Percentiles rank a stretch among this genome's conserved stretches.
Evolutionary conservation across 1,284 basidiomycete species (phyloP).

Genomic region (Stygiomarasmius scandens): DNA sequence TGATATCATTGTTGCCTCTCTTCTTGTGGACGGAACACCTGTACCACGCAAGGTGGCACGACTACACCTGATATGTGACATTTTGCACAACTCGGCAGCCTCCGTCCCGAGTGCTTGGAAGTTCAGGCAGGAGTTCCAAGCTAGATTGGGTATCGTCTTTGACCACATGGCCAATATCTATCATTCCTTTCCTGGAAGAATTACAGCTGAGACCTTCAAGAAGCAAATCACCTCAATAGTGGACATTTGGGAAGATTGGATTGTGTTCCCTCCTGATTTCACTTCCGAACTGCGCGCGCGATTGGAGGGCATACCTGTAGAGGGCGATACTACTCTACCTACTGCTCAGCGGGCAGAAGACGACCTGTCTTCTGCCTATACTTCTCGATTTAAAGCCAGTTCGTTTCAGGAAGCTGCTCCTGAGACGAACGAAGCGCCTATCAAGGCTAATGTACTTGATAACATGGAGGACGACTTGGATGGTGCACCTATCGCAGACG

Average conservation of each 20-base stretch:
- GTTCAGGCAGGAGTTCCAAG: constrained; percentile 90
- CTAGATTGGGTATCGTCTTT: constrained; percentile 84
- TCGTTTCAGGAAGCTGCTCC: constrained; percentile 74
- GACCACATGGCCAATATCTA: constrained; percentile 94
- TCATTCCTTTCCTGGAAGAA: constrained; percentile 87
- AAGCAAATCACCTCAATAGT: constrained; percentile 85
- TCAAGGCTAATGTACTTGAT: too few species aligned
- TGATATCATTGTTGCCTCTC: constrained; percentile 83
- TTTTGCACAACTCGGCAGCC: constrained; percentile 94
- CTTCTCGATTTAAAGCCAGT: constrained; percentile 77
- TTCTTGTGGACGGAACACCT: constrained; percentile 85
- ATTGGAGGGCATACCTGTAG: constrained; percentile 62
- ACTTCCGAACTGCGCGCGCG: constrained; percentile 71
- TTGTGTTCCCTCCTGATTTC: constrained; percentile 86
- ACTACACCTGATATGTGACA: constrained; percentile 94
- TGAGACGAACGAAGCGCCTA: constrained; percentile 26
- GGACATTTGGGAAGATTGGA: constrained; percentile 96
- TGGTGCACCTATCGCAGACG: constrained; percentile 50
- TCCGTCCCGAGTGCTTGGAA: constrained; percentile 91
- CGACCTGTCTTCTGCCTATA: constrained; percentile 38
- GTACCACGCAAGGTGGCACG: constrained; percentile 96
- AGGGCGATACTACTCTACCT: constrained; percentile 28
- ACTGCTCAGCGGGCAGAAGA: constrained; percentile 33
- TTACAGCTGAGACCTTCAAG: constrained; percentile 93
- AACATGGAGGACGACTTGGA: constrained; percentile 57